Evolutionary conservation across 129 eudicot genomes (phyloP), one percentile per base, ranked within the genome.

Genomic region (Flaveria ramosissima): DNA sequence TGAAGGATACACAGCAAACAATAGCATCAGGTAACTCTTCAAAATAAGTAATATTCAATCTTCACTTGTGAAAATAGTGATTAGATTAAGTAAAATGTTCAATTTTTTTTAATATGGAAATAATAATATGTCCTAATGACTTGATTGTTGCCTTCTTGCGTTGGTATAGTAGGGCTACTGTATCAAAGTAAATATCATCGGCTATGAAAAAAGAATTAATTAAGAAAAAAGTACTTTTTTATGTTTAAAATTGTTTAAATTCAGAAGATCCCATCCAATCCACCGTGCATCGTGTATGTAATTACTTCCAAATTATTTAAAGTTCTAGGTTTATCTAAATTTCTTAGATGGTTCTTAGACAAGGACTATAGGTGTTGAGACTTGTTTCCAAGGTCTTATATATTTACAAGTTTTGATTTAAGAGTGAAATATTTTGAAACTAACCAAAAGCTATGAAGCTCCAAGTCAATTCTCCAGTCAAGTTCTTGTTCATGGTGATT

Each of bases 21-120:
- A 88, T 84, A 72, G 76, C 87, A 39, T 80, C 76, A 7, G 78
- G 89, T 68, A 85, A 85, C 67, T 64, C 81, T 20, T 73, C 59
- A 47, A 80, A 83, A 52, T 30, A 68, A 72, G 27, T 43, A 82
- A 21, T 62, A 23, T 27, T 36, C 51, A 42, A 52, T 64, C 73
- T 17, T 52, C 76, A 23, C 48, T 47, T 75, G 70, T 69, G 74
- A 82, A 71, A 78, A 60, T 71, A 70, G 65, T 62, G 55, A 55
- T 63, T 64, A 77, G 52, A 20, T 52, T 17, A 52, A 41, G 32
- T 52, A 30, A 53, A 53, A 32, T 12, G 65, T 52, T 53, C 4
- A 52, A 9, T 11, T 52, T 8, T 17, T 27, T 52, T 9, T 5
- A 72, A 53, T 72, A 72, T 36, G 60, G 65, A 39, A 36, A 32